Percentiles rank a stretch among this genome's conserved stretches.
These are phyloP conservation scores for Myriosclerotinia duriaeana DNA, from an alignment of 2,329 filamentous ascomycete species.

Conservation along the genomic window DNA sequence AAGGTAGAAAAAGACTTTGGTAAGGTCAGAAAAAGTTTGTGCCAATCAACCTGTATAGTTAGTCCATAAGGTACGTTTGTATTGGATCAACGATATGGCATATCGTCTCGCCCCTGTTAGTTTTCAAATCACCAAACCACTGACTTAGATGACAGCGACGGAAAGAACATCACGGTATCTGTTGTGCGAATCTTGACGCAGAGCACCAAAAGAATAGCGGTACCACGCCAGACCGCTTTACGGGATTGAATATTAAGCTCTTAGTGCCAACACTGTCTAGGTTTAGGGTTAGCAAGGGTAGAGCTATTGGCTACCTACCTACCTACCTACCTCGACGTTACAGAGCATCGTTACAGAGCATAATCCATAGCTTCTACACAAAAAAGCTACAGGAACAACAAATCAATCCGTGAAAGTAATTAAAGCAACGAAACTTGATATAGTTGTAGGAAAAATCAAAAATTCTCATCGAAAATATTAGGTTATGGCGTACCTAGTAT, in stretches of 20 bases:
- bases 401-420: neutral
- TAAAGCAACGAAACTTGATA: neutral
- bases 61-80: neutral
- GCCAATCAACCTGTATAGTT: neutral
- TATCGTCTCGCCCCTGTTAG: neutral
- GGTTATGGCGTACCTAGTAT: neutral
- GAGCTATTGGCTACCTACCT: neutral
- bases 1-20: neutral
- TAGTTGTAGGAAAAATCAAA: neutral
- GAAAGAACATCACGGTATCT: neutral
- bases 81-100: neutral
- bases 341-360: neutral
- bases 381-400: neutral
- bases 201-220: neutral
- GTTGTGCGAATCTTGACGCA: neutral
- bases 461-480: neutral
- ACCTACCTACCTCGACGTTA: too few species aligned
- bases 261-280: neutral
- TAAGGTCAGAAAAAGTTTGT: neutral
- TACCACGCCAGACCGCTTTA: neutral
- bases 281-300: constrained; percentile 7
- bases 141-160: neutral
- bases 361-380: neutral
- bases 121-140: neutral
- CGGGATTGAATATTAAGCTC: neutral